Base-by-base conservation (phyloP, 805 yeast species). In the Candida dajiaensis region DNA sequence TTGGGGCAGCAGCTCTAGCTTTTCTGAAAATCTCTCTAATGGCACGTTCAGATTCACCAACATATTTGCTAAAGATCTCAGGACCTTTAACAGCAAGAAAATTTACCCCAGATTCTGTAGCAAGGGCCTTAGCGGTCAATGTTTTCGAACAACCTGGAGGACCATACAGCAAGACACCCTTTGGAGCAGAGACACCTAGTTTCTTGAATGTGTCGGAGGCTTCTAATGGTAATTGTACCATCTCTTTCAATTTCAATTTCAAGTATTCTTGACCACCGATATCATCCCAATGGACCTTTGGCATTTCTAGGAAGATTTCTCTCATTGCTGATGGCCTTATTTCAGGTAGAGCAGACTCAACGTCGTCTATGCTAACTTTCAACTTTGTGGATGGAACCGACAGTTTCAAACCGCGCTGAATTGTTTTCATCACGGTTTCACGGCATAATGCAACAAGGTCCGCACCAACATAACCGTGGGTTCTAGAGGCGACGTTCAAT, bases 121-220 rank as follows among this genome's bases (percentile, higher is more conserved):
- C 98, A 26, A 92, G 68, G 0, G 97, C 97, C 60, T 92, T 92
- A 2, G 97, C 98, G 0, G 96, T 88, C 50, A 92, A 67, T 0
- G 99, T 92, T 59, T 92, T 92, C 11, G 97, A 90, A 69, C 98
- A 92, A 15, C 99, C 99, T 0, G 99, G 98, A 1, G 99, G 99
- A 0, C 99, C 99, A 64, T 94, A 94, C 19, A 94, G 70, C 41
- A 94, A 66, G 1, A 94, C 85, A 33, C 99, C 99, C 54, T 88
- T 85, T 3, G 99, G 99, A 0, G 98, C 89, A 38, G 78, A 71
- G 4, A 94, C 83, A 0, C 98, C 98, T 13, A 94, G 71, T 38
- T 76, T 70, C 18, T 71, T 71, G 63, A 94, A 94, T 0, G 95
- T 74, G 1, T 80, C 89, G 0, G 86, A 74, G 2, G 94, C 92